Conservation (phyloP, 202 grass and related monocot species). For the Musa balbisiana region DNA sequence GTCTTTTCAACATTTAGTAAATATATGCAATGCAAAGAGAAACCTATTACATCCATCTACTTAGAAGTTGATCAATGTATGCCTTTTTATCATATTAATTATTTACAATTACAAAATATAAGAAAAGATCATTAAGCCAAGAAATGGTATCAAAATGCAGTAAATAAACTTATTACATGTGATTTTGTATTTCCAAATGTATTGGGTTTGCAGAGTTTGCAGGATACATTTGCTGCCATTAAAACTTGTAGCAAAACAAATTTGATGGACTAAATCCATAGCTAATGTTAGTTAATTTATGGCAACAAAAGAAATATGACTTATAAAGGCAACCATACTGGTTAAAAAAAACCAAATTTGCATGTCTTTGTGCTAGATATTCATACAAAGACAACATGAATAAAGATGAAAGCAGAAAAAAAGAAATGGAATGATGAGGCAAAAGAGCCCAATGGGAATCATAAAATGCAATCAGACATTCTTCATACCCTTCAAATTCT, state of each 20-base stretch:
- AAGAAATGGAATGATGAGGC: neutral
- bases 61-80: too few species aligned
- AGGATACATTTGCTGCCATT: neutral
- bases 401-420: neutral
- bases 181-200: neutral
- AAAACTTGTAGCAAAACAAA: neutral
- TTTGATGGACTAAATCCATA: neutral
- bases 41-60: too few species aligned
- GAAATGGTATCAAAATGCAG: neutral
- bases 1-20: too few species aligned
- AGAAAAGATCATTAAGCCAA: neutral
- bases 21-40: too few species aligned
- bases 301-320: neutral
- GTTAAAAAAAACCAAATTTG: neutral
- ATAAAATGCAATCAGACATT: neutral
- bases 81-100: too few species aligned
- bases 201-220: neutral
- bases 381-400: neutral
- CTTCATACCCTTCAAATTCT: slow-evolving; percentile 78
- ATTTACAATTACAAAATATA: neutral
- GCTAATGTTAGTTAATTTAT: neutral
- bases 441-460: neutral
- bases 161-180: neutral
- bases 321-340: neutral
- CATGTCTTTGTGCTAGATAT: neutral